phyloP scores from a whole-genome alignment of 2,329 filamentous ascomycete species.

The Amauroascus verrucosus region DNA sequence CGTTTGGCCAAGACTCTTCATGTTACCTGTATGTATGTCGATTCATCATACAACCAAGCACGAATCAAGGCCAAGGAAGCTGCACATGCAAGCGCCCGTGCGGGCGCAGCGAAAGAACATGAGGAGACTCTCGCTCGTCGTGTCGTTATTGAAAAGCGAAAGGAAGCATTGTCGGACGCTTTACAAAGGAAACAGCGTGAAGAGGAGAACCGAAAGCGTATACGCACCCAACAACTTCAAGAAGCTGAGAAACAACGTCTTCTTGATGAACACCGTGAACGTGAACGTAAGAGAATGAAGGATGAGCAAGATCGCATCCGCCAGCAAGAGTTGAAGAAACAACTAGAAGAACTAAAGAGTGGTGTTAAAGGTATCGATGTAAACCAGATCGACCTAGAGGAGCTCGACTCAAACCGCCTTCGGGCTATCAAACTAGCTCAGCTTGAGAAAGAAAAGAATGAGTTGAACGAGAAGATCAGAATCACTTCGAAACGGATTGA shows the following conservation, averaged over 20 bases:
- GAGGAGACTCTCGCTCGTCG: conserved; percentile 74
- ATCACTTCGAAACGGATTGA: conserved; percentile 93
- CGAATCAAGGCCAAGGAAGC: conserved; percentile 68
- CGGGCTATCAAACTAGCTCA: conserved; percentile 91
- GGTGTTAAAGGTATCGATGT: conserved; percentile 72
- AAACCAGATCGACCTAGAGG: conserved; percentile 62
- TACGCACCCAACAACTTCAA: conserved; percentile 76
- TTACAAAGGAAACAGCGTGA: conserved; percentile 85
- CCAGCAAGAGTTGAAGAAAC: conserved; percentile 87
- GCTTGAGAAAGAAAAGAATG: conserved; percentile 96
- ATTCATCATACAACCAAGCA: conserved; percentile 74
- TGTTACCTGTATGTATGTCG: conserved; percentile 91
- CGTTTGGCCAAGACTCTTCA: conserved; percentile 84
- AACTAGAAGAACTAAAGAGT: conserved; percentile 82
- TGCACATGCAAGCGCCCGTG: conserved; percentile 70
- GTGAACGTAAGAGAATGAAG: conserved; percentile 74
- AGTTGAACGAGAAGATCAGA: conserved; percentile 79
- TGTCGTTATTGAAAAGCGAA: conserved; percentile 89
- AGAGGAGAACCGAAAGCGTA: conserved; percentile 75
- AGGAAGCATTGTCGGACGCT: conserved; percentile 84
- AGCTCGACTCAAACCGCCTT: conserved; percentile 78
- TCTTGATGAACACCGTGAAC: conserved; percentile 83
- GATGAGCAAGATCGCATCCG: conserved; percentile 82
- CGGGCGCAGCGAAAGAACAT: conserved; percentile 87
- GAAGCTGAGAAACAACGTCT: conserved; percentile 84